Base-by-base conservation (phyloP, 176 grass and related monocot species). In the Zoysia pacifica region DNA sequence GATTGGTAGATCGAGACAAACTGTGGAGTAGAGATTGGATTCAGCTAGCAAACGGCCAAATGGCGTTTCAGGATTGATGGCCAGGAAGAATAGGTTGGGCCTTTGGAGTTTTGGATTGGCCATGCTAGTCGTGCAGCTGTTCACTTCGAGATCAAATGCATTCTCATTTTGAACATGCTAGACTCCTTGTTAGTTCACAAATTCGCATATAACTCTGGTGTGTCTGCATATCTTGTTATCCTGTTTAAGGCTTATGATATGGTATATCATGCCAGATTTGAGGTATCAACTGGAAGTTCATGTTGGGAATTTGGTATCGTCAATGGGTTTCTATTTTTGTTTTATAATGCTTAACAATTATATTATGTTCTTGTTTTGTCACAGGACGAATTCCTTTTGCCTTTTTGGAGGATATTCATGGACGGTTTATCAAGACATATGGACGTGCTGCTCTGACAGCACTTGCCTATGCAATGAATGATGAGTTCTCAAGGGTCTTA, bases 401-500 rank as follows among this genome's bases (percentile, higher is more conserved):
- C 3, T 99, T 99, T 52, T 77, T 99, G 19, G 96, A 95, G 73
- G 96, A 99, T 64, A 86, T 99, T 41, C 96, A 99, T 68, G 92
- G 96, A 58, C 89, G 88, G 69, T 99, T 99, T 77, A 84, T 95
- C 2, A 99, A 99, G 84, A 82, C 90, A 48, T 99, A 95, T 77
- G 92, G 92, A 42, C 92, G 96, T 66, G 84, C 92, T 60, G 93
- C 92, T 7, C 86, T 95, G 46, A 93, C 90, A 1, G 86, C 90
- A 11, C 92, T 90, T 86, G 96, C 92, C 15, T 99, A 99, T 67
- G 72, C 53, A 12, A 99, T 99, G 96, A 99, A 99, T 48, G 96
- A 99, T 73, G 96, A 99, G 70, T 99, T 99, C 78, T 99, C 96
- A 18, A 93, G 93, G 86, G 88, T 99, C 16, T 71, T 99, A n/a